A percentile compares a stretch with the other conserved stretches of the same genome.
phyloP scores from a whole-genome alignment of 225 moss, liverwort and hornwort genomes.

The Physcomitrellopsis africana region DNA sequence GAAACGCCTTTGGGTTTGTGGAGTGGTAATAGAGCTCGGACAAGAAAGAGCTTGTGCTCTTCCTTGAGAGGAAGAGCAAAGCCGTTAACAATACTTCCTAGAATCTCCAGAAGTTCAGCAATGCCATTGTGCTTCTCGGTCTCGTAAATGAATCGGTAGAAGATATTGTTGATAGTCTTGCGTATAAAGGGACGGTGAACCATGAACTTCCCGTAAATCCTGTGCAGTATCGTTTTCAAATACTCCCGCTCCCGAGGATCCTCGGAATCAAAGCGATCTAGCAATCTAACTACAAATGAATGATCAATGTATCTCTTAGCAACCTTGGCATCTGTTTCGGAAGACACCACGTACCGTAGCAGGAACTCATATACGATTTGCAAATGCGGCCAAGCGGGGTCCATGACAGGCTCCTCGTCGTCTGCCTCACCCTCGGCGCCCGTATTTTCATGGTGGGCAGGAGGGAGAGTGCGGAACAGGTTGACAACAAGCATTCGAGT shows the following conservation, averaged over 20 bases:
- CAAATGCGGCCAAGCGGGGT: no score
- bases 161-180: constrained; percentile 29
- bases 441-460: no score
- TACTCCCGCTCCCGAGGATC: constrained; percentile 29
- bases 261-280: constrained; percentile 26
- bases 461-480: no score
- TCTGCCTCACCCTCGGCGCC: no score
- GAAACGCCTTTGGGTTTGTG: constrained; percentile 29
- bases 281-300: constrained; percentile 24
- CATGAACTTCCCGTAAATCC: constrained; percentile 24
- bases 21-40: constrained; percentile 23
- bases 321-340: constrained; percentile 7
- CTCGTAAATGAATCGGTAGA: constrained; percentile 29
- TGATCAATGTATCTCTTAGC: background rate
- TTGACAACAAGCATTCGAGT: no score
- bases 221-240: constrained; percentile 27
- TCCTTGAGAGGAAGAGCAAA: constrained; percentile 34
- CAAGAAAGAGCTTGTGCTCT: background rate
- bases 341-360: constrained; percentile 24
- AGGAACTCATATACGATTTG: background rate
- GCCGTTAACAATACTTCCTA: constrained; percentile 29
- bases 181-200: background rate
- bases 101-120: constrained; percentile 5
- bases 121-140: constrained; percentile 26
- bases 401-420: no score